phyloP scores from a whole-genome alignment of 352 stramenopile genomes.

The Hyaloperonospora arabidopsidis region DNA sequence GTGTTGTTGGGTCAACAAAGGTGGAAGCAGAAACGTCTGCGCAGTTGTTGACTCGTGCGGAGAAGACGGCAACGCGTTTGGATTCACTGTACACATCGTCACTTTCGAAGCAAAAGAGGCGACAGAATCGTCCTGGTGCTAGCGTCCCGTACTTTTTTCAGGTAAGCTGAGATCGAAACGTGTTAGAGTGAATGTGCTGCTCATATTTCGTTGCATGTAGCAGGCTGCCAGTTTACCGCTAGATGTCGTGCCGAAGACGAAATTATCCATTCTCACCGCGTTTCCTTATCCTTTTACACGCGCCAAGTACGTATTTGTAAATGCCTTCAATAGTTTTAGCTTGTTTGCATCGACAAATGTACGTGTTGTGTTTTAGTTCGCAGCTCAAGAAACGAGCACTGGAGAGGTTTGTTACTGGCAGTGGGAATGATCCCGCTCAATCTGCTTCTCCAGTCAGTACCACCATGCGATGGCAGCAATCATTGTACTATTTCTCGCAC shows the following conservation, averaged over 20 bases:
- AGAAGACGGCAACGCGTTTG: constrained; percentile 15
- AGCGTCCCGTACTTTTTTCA: constrained; percentile 23
- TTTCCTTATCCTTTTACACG: constrained; percentile 61
- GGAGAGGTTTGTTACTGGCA: constrained; percentile 20
- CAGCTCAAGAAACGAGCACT: constrained; percentile 31
- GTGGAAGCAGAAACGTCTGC: constrained; percentile 2
- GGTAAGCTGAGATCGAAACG: constrained; percentile 9
- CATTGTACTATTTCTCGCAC: constrained; percentile 62
- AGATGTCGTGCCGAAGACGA: constrained; percentile 56
- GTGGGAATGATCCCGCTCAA: neutral
- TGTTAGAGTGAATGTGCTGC: neutral
- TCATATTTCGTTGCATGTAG: constrained; percentile 3
- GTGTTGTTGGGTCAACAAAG: neutral
- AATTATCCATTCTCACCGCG: constrained; percentile 47
- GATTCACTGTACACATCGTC: constrained; percentile 39
- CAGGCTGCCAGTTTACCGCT: constrained; percentile 41
- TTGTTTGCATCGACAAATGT: constrained; percentile 3
- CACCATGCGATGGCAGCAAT: constrained; percentile 52
- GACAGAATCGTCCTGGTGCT: constrained; percentile 7
- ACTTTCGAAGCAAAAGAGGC: constrained; percentile 13
- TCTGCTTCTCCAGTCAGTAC: constrained; percentile 7
- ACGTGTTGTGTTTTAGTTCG: constrained; percentile 17
- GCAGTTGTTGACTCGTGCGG: neutral
- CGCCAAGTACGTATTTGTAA: constrained; percentile 31
- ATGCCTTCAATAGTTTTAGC: neutral